Percentiles rank a stretch among this genome's conserved stretches.
Evolutionary conservation across 441 rosid species (phyloP).

Genomic region (Capsella rubella): DNA sequence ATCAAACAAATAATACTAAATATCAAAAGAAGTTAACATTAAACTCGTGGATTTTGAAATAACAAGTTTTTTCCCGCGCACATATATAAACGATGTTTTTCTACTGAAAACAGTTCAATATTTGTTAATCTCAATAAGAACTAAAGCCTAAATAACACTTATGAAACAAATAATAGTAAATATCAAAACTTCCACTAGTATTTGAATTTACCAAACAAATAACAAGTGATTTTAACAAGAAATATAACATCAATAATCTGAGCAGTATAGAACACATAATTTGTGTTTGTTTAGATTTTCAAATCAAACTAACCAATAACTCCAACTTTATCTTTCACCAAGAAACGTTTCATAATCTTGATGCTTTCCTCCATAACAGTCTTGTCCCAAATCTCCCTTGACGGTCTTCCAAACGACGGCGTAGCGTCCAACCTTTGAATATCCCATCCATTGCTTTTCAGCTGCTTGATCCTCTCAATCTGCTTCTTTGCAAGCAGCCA

Average conservation of each 20-base stretch:
- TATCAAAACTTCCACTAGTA: too few relatives aligned
- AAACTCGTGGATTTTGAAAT: too few relatives aligned
- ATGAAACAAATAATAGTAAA: background rate
- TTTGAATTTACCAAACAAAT: too few relatives aligned
- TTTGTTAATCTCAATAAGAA: background rate
- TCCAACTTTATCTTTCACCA: constrained; percentile 49
- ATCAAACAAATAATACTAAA: too few relatives aligned
- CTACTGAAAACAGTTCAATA: background rate
- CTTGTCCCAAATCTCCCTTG: constrained; percentile 62
- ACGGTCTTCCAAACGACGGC: constrained; percentile 48
- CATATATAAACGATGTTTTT: too few relatives aligned
- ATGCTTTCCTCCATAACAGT: constrained; percentile 68
- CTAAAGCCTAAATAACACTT: background rate
- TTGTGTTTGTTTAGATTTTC: background rate
- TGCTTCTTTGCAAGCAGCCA: constrained; percentile 76
- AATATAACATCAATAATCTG: too few relatives aligned
- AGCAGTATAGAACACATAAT: background rate
- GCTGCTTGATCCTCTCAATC: constrained; percentile 61
- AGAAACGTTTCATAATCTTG: constrained; percentile 66
- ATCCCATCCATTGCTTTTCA: constrained; percentile 72
- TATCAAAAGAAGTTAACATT: too few relatives aligned
- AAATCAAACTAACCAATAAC: background rate
- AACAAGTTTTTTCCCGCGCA: too few relatives aligned
- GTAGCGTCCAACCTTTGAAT: constrained; percentile 75
- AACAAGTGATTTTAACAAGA: background rate